Conservation (phyloP, 805 yeast species). For the Candida adriatica region DNA sequence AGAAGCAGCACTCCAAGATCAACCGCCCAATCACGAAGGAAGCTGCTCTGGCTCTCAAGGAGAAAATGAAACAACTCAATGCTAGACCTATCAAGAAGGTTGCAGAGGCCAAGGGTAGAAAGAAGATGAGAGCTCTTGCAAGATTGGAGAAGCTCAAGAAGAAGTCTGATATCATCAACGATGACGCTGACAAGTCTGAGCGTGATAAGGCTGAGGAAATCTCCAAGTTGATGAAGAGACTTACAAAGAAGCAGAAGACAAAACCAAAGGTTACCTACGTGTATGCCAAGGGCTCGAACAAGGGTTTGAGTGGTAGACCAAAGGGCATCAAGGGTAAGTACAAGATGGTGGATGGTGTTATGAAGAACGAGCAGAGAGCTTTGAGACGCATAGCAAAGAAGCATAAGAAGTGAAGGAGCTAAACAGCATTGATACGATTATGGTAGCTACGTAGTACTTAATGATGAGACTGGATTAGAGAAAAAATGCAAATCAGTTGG, state of each 20-base stretch:
- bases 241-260: conserved; percentile 59
- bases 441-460: no score
- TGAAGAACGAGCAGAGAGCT: conserved; percentile 97
- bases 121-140: conserved; percentile 85
- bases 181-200: conserved; percentile 81
- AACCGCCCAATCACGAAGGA: conserved; percentile 93
- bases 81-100: conserved; percentile 99
- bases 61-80: conserved; percentile 71
- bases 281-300: conserved; percentile 79
- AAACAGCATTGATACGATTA: no score
- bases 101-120: conserved; percentile 95
- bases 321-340: conserved; percentile 95
- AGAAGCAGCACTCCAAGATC: conserved; percentile 75
- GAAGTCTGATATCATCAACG: conserved; percentile 88
- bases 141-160: conserved; percentile 84
- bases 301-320: conserved; percentile 90
- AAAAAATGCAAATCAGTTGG: no score
- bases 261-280: conserved; percentile 86
- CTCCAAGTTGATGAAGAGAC: conserved; percentile 72
- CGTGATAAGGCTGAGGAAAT: conserved; percentile 94
- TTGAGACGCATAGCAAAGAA: conserved; percentile 84
- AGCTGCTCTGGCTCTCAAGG: conserved; percentile 72
- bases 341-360: conserved; percentile 98
- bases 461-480: no score
- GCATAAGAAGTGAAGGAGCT: conserved; percentile 48